A percentile compares a stretch with the other conserved stretches of the same genome.
phyloP scores from a whole-genome alignment of 2,329 filamentous ascomycete species.

The Cercospora sp. region DNA sequence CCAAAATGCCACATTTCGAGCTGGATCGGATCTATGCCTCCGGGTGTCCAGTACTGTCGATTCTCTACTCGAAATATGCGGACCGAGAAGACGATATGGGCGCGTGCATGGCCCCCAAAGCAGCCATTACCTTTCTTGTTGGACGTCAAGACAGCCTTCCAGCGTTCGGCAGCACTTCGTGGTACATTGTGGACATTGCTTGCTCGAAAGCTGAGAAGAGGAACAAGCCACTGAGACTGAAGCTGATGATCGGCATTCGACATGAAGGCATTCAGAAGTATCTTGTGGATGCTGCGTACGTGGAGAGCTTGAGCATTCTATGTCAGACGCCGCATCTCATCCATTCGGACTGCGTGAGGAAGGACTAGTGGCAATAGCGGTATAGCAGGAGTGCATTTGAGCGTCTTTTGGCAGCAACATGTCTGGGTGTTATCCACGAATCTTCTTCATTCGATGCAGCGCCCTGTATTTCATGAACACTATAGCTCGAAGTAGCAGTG shows the following conservation, averaged over 20 bases:
- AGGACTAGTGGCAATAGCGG: neutral
- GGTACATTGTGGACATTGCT: neutral
- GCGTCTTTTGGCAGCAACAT: neutral
- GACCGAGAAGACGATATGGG: slow-evolving; percentile 3
- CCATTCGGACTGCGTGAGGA: neutral
- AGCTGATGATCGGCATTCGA: slow-evolving; percentile 1
- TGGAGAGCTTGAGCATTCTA: neutral
- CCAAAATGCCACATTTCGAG: neutral
- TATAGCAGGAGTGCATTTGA: neutral
- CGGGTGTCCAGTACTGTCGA: neutral
- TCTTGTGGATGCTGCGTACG: neutral
- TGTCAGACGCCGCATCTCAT: slow-evolving; percentile 3
- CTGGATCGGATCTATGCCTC: neutral
- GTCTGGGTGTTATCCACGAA: neutral
- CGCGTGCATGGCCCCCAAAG: neutral
- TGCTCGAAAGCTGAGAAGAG: neutral
- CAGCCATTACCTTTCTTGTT: neutral
- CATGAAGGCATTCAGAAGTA: neutral
- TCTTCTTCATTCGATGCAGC: neutral
- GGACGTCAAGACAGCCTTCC: neutral
- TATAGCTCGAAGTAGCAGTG: neutral
- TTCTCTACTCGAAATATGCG: neutral
- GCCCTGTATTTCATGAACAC: neutral
- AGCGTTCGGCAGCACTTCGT: neutral
- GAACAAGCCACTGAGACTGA: neutral